phyloP scores from a whole-genome alignment of 2,329 filamentous ascomycete species.

The Venturiaceae sp. region DNA sequence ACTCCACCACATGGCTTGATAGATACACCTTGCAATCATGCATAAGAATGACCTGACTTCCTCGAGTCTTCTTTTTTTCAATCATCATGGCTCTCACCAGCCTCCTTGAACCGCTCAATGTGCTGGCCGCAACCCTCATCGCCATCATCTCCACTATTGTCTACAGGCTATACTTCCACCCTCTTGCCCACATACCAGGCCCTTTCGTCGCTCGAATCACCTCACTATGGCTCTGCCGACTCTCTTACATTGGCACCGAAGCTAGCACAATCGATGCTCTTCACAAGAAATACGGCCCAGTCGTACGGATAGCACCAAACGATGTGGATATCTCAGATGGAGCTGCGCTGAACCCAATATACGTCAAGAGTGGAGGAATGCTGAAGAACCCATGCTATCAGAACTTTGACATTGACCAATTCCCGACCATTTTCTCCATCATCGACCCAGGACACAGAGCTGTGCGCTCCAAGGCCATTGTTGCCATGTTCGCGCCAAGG shows the following conservation, averaged over 20 bases:
- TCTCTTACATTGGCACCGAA: not conserved
- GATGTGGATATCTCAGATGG: constrained; percentile 31
- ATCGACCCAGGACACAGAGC: constrained; percentile 31
- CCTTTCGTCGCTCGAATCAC: constrained; percentile 1
- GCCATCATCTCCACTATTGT: not conserved
- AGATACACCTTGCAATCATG: not conserved
- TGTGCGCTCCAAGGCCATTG: constrained; percentile 39
- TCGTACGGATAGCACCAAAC: constrained; percentile 16
- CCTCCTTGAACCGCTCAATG: constrained; percentile 6
- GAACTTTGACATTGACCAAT: constrained; percentile 49
- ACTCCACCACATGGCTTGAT: not conserved
- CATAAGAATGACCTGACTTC: not conserved
- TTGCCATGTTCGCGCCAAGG: constrained; percentile 39
- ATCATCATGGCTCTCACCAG: not conserved
- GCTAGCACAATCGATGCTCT: constrained; percentile 15
- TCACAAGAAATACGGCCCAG: constrained; percentile 13
- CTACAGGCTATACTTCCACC: constrained; percentile 8
- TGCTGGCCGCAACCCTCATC: not conserved
- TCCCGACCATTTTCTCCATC: constrained; percentile 44
- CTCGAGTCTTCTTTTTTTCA: not conserved
- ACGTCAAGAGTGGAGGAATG: constrained; percentile 43
- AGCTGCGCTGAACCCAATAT: constrained; percentile 39
- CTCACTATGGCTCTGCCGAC: constrained; percentile 3
- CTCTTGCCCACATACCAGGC: constrained; percentile 5
- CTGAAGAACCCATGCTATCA: constrained; percentile 40